Base-by-base conservation (phyloP, 192 early-diverging fungal genomes). In the Coemansia umbellata region DNA sequence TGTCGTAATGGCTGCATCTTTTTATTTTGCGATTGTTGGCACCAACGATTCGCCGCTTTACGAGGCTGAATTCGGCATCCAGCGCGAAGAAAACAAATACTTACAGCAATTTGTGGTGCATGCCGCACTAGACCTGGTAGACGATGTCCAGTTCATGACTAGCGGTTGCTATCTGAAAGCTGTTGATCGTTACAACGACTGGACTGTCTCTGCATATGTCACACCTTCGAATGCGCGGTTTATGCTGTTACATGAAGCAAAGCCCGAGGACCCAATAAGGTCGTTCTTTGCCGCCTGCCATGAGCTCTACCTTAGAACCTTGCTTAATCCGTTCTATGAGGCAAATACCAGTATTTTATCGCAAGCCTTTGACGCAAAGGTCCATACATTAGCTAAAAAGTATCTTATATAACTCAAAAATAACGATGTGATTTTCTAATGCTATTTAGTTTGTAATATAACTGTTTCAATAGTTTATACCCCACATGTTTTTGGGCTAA, bases 51-150 rank as follows among this genome's bases (percentile, higher is more conserved):
- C 90, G 58, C 97, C 97, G 24, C 78, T 99, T 31, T 99, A 92
- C 74, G 97, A 99, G 68, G 82, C 90, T 40, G 95, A 97, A 52
- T 87, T 94, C 53, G 83, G 82, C 9, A 63, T 76, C 5, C 61
- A 55, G 30, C 43, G 70, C 5, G 47, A 64, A 26, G 85, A 80
- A 82, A 93, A 58, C 93, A 95, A 58, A 78, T 86, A 97, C 71
- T 65, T 99, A 47, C 94, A 93, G 60, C 97, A 99, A 60, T 99
- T 99, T 58, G 90, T 98, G 37, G 85, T 92, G 9, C 97, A 99
- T 63, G 87, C 95, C 8, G 93, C 95, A 15, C 81, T 99, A 45
- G 97, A 99, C 74, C 81, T 96, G 31, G 91, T 99, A 14, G 95
- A 99, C 53, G 97, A 99, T 62, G 69, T 91, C 22, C 87, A 90